phyloP scores from a whole-genome alignment of 2,329 filamentous ascomycete genomes.

The Aspergillus sp. region DNA sequence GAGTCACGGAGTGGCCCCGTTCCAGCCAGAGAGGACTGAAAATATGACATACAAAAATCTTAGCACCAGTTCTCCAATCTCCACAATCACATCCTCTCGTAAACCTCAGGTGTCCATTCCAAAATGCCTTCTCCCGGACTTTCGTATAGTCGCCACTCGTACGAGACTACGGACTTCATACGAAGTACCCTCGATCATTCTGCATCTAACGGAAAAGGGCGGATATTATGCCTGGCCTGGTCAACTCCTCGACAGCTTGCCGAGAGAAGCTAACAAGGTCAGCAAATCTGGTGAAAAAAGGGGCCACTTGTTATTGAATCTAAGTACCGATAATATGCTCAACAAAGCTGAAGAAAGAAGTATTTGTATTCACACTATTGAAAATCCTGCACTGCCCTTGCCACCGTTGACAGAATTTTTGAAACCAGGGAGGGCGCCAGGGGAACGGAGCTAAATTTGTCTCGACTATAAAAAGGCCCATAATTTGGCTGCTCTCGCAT shows the following conservation, averaged over 20 bases:
- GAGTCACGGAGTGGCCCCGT: no score
- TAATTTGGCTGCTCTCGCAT: constrained; percentile 1
- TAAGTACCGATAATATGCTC: neutral
- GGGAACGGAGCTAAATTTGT: constrained; percentile 5
- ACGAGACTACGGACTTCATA: no score
- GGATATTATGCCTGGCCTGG: neutral
- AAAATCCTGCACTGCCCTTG: constrained; percentile 2
- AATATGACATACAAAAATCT: neutral
- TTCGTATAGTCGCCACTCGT: neutral
- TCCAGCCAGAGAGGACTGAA: neutral
- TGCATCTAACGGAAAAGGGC: neutral
- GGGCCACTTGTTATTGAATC: neutral
- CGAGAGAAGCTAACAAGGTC: neutral
- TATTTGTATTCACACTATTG: neutral
- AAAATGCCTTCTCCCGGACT: neutral
- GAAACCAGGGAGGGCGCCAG: neutral
- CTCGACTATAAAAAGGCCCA: constrained; percentile 8
- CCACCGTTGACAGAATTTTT: neutral
- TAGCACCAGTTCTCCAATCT: neutral
- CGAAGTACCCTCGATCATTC: neutral
- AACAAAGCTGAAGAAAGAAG: neutral
- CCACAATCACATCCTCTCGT: neutral
- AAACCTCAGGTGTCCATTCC: neutral
- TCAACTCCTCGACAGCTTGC: neutral
- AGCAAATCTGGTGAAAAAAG: neutral